Evolutionary conservation across 2,329 filamentous ascomycete genomes (phyloP).

Genomic region (Elsinoe perseae): DNA sequence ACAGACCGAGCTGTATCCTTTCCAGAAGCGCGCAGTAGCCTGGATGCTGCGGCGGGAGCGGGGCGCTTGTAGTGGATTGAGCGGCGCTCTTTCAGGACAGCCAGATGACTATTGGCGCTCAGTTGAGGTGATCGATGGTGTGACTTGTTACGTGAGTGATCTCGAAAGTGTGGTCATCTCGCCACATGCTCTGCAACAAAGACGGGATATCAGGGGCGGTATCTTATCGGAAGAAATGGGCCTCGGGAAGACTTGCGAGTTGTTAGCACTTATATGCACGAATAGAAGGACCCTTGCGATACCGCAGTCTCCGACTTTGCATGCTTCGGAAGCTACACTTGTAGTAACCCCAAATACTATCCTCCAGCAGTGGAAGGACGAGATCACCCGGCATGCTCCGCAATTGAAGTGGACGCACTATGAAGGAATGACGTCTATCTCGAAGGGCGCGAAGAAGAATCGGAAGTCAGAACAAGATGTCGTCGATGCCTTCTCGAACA

Average conservation of each 20-base stretch:
- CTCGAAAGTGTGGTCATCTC: slow-evolving; percentile 50
- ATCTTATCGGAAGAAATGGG: slow-evolving; percentile 79
- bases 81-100: slow-evolving; percentile 4
- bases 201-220: slow-evolving; percentile 49
- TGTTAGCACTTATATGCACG: slow-evolving; percentile 61
- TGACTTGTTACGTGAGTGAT: slow-evolving; percentile 51
- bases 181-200: slow-evolving; percentile 29
- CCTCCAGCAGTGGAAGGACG: slow-evolving; percentile 55
- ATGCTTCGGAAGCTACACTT: slow-evolving; percentile 48
- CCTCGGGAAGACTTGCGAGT: slow-evolving; percentile 70
- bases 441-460: slow-evolving; percentile 17
- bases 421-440: slow-evolving; percentile 39
- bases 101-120: slow-evolving; percentile 38
- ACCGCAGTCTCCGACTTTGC: not conserved
- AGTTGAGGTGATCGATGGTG: slow-evolving; percentile 43
- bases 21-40: slow-evolving; percentile 61
- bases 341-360: slow-evolving; percentile 57
- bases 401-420: slow-evolving; percentile 50
- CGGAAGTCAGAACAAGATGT: slow-evolving; percentile 34
- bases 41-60: slow-evolving; percentile 65
- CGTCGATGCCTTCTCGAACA: slow-evolving; percentile 39
- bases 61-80: slow-evolving; percentile 37
- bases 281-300: slow-evolving; percentile 42
- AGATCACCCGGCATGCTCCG: slow-evolving; percentile 52
- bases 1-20: slow-evolving; percentile 52